Base-by-base conservation (phyloP, 148 eudicot species). In the Euryodendron excelsum region DNA sequence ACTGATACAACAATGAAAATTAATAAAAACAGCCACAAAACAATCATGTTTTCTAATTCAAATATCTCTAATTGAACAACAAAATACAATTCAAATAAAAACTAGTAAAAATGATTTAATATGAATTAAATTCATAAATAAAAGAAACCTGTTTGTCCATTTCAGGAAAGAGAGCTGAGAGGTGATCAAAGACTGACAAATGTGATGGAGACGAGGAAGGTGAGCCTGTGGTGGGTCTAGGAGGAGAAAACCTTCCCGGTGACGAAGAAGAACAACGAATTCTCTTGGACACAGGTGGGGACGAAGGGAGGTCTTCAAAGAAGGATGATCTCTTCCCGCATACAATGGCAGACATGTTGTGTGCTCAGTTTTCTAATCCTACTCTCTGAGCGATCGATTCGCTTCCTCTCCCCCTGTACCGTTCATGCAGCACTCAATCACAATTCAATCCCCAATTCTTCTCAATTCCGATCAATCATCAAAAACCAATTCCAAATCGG, bases 311-410 rank as follows among this genome's bases (percentile, higher is more conserved):
- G 50, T 90, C 91, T 80, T 91, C 96, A 60, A 87, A 90, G 79
- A 91, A 79, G 14, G 86, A 90, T 77, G 94, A 88, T 88, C 94
- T 88, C 90, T 90, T 90, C 30, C 91, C 91, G 78, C 91, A 88
- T 86, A 90, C 87, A 67, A 88, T 85, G 80, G 94, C 94, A 88
- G 91, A 90, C 94, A 90, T 90, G 86, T 80, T 84, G 73, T 84
- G 85, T 77, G 82, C 73, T 45, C 73, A 69, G 73, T 41, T 69
- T 39, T 69, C 73, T 23, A 25, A 59, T 41, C 73, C 33, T 69
- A 69, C 52, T 12, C 50, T 45, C 63, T 14, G 65, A 63, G 79
- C 79, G 72, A 77, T 37, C 80, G 73, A 77, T 67, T 53, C 80
- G 80, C 64, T 67, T 77, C 73, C 33, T 53, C 65, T 77, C 73